Conservation (phyloP, 1,284 basidiomycete species). For the Moesziomyces parantarcticus region DNA sequence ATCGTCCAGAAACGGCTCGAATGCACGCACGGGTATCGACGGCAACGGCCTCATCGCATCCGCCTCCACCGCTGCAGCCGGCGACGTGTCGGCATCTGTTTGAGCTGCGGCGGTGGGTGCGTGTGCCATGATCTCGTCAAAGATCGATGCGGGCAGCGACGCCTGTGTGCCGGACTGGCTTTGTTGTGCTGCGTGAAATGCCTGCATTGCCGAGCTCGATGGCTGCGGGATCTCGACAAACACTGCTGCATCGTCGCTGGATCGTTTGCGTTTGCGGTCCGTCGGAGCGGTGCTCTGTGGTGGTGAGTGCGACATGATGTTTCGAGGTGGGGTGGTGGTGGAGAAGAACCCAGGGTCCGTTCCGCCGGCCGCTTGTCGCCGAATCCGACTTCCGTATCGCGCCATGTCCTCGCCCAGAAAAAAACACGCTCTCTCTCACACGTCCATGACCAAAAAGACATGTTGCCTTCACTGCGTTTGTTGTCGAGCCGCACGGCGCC, state of each 20-base stretch:
- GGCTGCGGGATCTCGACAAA: slow-evolving; percentile 29
- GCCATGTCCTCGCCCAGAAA: too few relatives aligned
- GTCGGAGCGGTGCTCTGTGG: not conserved
- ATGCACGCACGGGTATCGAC: slow-evolving; percentile 21
- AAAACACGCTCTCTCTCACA: too few relatives aligned
- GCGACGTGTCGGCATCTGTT: not conserved
- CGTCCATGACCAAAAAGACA: slow-evolving; percentile 1
- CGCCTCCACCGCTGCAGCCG: not conserved
- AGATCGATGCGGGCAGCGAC: slow-evolving; percentile 16
- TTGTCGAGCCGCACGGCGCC: not conserved
- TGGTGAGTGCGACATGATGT: slow-evolving; percentile 4
- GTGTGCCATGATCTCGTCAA: not conserved
- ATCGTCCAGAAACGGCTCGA: slow-evolving; percentile 40
- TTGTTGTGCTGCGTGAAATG: slow-evolving; percentile 14
- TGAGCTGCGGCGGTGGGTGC: not conserved
- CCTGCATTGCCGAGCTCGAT: slow-evolving; percentile 34
- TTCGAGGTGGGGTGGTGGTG: not conserved
- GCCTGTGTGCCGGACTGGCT: slow-evolving; percentile 17
- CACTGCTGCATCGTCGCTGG: slow-evolving; percentile 2
- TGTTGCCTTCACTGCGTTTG: slow-evolving; percentile 11
- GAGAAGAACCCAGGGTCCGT: slow-evolving; percentile 17
- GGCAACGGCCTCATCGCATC: slow-evolving; percentile 27
- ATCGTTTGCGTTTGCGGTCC: slow-evolving; percentile 28
- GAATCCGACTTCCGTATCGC: too few relatives aligned
- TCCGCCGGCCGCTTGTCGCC: too few relatives aligned